Evolutionary conservation across 805 yeast species (phyloP).

Genomic region (Candida sithepensis): DNA sequence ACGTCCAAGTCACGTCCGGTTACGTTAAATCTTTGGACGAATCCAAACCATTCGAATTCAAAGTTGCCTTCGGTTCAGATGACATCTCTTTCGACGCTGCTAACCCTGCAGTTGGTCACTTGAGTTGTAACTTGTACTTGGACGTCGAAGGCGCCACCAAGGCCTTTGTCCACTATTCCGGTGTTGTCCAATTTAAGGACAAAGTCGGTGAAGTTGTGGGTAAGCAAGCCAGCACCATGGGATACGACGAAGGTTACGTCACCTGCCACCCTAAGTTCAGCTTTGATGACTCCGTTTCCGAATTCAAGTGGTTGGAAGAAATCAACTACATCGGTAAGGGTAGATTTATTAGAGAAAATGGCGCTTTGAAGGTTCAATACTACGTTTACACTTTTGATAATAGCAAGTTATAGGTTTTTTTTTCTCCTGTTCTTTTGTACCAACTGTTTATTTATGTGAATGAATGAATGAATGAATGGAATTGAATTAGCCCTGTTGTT

Average conservation of each 20-base stretch:
- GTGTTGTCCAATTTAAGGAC: conserved; percentile 41
- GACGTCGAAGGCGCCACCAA: conserved; percentile 24
- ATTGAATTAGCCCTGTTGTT: no score
- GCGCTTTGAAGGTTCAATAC: conserved; percentile 52
- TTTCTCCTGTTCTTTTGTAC: not conserved
- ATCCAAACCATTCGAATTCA: conserved; percentile 37
- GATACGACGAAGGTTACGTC: conserved; percentile 46
- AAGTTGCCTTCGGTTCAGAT: conserved; percentile 42
- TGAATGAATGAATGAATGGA: not conserved
- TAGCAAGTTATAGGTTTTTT: not conserved
- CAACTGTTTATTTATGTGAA: not conserved
- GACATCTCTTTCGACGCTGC: conserved; percentile 37
- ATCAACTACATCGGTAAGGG: conserved; percentile 57
- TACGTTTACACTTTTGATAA: conserved; percentile 37
- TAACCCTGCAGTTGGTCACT: conserved; percentile 25
- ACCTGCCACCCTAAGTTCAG: conserved; percentile 44
- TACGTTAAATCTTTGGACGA: conserved; percentile 35
- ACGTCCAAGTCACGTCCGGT: conserved; percentile 34
- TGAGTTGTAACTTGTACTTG: conserved; percentile 50
- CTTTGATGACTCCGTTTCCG: conserved; percentile 39
- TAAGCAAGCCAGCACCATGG: conserved; percentile 29
- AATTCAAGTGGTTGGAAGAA: conserved; percentile 47
- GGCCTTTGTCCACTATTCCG: conserved; percentile 46
- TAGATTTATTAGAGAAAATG: conserved; percentile 47
- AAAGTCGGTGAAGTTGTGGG: conserved; percentile 35